phyloP scores from a whole-genome alignment of 768 basidiomycete species.

The Mycena albidolilacea region DNA sequence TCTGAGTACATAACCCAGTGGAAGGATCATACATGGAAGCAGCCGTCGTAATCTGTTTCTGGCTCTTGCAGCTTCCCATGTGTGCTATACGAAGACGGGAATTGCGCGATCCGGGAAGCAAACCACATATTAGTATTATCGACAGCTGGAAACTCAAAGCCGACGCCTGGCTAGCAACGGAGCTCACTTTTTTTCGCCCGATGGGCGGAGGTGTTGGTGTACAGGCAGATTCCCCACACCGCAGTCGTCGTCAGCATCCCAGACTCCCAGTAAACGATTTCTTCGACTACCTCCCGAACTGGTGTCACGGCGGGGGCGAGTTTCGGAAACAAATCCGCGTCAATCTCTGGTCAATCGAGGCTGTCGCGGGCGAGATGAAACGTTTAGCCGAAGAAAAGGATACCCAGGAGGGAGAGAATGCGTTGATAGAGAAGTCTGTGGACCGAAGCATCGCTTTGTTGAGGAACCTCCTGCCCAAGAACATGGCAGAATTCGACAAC shows the following conservation, averaged over 20 bases:
- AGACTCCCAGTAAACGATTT: background rate
- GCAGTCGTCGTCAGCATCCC: constrained; percentile 9
- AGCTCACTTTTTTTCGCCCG: constrained; percentile 23
- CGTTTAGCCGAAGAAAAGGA: background rate
- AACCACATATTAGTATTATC: constrained; percentile 24
- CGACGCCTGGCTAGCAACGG: constrained; percentile 18
- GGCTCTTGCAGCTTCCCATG: constrained; percentile 21
- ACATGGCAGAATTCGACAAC: background rate
- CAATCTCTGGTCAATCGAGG: constrained; percentile 14
- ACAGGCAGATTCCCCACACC: constrained; percentile 3
- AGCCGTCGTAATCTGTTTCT: constrained; percentile 6
- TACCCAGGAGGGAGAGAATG: background rate
- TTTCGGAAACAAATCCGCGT: background rate
- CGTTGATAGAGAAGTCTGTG: constrained; percentile 15
- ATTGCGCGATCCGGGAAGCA: background rate
- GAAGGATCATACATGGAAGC: background rate
- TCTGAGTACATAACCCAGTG: constrained; percentile 9
- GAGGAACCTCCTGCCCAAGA: background rate
- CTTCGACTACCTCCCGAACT: constrained; percentile 9
- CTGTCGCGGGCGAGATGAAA: background rate
- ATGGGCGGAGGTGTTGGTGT: constrained; percentile 28
- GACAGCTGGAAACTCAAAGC: background rate
- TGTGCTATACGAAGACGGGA: constrained; percentile 19
- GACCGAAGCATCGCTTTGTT: constrained; percentile 11
- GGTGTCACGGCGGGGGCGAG: constrained; percentile 5